A percentile compares a stretch with the other conserved stretches of the same genome.
phyloP scores from a whole-genome alignment of 176 grass and related monocot species.

The Tillandsia leiboldiana region DNA sequence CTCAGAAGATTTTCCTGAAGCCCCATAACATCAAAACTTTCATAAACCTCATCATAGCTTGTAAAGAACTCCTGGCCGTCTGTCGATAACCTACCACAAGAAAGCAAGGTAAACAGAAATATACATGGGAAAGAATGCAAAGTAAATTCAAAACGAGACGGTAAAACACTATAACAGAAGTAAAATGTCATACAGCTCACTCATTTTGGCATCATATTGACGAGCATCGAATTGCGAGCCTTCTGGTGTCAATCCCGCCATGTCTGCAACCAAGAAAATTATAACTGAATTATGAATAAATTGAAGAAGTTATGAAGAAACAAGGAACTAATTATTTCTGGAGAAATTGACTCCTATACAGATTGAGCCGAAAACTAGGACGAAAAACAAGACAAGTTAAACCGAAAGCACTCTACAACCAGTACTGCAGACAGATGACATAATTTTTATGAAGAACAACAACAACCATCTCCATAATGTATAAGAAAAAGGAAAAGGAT shows the following conservation, averaged over 20 bases:
- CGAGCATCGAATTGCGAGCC: slow-evolving; percentile 75
- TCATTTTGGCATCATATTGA: slow-evolving; percentile 82
- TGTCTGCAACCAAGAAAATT: slow-evolving; percentile 24
- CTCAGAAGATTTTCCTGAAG: slow-evolving; percentile 91
- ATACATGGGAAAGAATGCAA: not conserved
- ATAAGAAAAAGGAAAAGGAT: too few species aligned
- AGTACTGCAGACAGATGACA: too few species aligned
- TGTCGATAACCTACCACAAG: slow-evolving; percentile 22
- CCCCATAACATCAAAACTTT: slow-evolving; percentile 92
- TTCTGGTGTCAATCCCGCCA: slow-evolving; percentile 71
- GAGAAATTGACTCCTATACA: not conserved
- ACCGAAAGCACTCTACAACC: too few species aligned
- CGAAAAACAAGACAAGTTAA: too few species aligned
- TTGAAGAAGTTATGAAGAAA: not conserved
- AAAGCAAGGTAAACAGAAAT: not conserved
- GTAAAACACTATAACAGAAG: not conserved
- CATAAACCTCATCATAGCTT: slow-evolving; percentile 66
- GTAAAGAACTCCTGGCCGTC: slow-evolving; percentile 85
- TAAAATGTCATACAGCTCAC: slow-evolving; percentile 49
- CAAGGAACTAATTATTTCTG: not conserved
- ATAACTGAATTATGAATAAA: not conserved
- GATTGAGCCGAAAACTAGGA: not conserved
- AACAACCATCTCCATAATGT: too few species aligned
- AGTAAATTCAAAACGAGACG: not conserved
- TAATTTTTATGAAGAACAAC: too few species aligned